Base-by-base conservation (phyloP, 139 green algal species). In the Mesotaenium endlicherianum region DNA sequence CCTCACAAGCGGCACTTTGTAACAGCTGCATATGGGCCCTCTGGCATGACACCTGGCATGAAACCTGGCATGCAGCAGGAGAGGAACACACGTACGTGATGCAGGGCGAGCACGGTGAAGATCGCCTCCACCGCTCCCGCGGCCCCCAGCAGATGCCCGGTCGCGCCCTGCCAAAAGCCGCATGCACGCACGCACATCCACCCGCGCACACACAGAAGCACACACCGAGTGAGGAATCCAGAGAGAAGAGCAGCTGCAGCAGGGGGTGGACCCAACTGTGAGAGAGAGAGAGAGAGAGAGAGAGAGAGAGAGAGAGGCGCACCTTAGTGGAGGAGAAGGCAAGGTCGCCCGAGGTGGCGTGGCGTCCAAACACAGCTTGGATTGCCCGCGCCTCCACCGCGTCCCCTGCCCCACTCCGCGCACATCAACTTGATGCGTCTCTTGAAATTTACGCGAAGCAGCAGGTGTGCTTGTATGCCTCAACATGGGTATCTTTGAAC, bases 61-160 rank as follows among this genome's bases (percentile, higher is more conserved):
- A 34, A 64, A 64, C 20, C 26, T 64, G 26, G 26, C 53, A 26
- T 64, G 26, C 20, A 26, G 11, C 64, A 57, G 11, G 11, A 11
- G 64, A 31, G 20, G 26, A 64, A 64, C 20, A 64, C 16, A 79
- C 74, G 72, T 55, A 81, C 74, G 44, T 94, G 38, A 11, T 83
- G 55, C 43, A 97, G 41, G 17, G 95, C 92, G 43, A 98, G 79
- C 14, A 95, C 57, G 0, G 92, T 90, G 70, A 97, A 94, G 5
- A 87, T 75, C 31, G 88, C 88, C 75, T 92, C 89, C 36, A 91
- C 85, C 34, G 87, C 89, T 1, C 95, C 95, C 38, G 95, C 95
- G 5, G 95, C 96, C 0, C 96, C 96, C 42, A 99, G 92, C 58
- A 98, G 87, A 77, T 99, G 96, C 0, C 96, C 96, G 0, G 78